Evolutionary conservation across 345 rosid species (phyloP).

Genomic region (Conringia planisiliqua): DNA sequence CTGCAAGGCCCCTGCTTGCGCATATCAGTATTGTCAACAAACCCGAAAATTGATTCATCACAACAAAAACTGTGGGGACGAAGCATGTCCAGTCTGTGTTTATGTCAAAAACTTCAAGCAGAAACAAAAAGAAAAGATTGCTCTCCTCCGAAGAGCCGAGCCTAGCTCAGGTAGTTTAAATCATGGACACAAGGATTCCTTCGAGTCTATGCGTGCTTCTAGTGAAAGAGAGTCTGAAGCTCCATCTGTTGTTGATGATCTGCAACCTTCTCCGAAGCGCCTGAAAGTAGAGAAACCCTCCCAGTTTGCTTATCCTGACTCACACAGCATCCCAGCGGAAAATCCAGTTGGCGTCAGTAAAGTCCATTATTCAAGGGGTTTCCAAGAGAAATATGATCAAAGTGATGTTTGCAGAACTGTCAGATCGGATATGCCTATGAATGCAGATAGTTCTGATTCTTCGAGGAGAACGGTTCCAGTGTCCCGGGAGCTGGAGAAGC

Average conservation of each 20-base stretch:
- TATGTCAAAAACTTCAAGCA: slow-evolving; percentile 58
- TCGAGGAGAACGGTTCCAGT: slow-evolving; percentile 44
- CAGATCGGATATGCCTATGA: slow-evolving; percentile 55
- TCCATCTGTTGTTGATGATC: slow-evolving; percentile 45
- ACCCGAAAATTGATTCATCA: slow-evolving; percentile 66
- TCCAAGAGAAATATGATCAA: slow-evolving; percentile 43
- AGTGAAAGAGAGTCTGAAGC: slow-evolving; percentile 41
- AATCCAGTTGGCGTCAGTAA: slow-evolving; percentile 33
- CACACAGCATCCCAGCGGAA: slow-evolving; percentile 41
- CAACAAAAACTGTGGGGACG: slow-evolving; percentile 54
- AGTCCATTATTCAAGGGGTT: slow-evolving; percentile 41
- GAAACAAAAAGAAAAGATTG: slow-evolving; percentile 43
- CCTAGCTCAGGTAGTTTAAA: slow-evolving; percentile 35
- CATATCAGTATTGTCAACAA: slow-evolving; percentile 70
- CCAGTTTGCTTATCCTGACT: slow-evolving; percentile 39
- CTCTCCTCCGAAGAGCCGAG: slow-evolving; percentile 41
- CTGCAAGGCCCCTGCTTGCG: slow-evolving; percentile 57
- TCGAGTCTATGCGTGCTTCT: slow-evolving; percentile 43
- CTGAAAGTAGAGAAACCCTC: slow-evolving; percentile 63
- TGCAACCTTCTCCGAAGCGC: slow-evolving; percentile 75
- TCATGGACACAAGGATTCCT: slow-evolving; percentile 42
- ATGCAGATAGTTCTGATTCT: slow-evolving; percentile 44
- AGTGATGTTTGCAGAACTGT: slow-evolving; percentile 36
- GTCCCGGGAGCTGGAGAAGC: slow-evolving; percentile 46
- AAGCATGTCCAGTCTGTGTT: slow-evolving; percentile 84